These are phyloP conservation scores for Aureobasidium sp. DNA, from an alignment of 2,329 filamentous ascomycete species.

Conservation along the genomic window DNA sequence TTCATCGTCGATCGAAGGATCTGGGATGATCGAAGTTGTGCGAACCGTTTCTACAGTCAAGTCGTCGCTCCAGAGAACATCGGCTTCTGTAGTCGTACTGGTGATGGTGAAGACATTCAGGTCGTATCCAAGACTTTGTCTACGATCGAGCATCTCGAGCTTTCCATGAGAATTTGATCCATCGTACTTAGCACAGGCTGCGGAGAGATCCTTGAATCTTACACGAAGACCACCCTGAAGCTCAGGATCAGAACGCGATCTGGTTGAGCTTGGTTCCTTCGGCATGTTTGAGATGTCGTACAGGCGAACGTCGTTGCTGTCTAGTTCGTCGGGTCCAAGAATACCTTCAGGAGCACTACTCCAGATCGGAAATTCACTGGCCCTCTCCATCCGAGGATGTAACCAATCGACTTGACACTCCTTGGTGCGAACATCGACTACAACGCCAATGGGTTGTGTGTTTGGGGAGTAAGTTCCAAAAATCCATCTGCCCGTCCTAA, in stretches of 20 bases:
- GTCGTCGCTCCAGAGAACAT: constrained; percentile 52
- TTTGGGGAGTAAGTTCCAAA: constrained; percentile 44
- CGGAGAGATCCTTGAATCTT: constrained; percentile 44
- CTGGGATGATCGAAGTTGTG: constrained; percentile 39
- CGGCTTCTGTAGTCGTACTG: constrained; percentile 40
- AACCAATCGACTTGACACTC: constrained; percentile 45
- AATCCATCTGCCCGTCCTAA: constrained; percentile 45
- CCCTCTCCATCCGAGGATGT: constrained; percentile 17
- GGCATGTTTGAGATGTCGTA: constrained; percentile 31
- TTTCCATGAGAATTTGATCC: constrained; percentile 29
- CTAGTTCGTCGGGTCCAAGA: constrained; percentile 30
- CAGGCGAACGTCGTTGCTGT: constrained; percentile 32
- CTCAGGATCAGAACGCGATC: constrained; percentile 21
- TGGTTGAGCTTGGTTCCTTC: not conserved
- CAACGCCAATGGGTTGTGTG: constrained; percentile 39
- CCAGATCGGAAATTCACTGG: not conserved
- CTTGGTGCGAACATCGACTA: constrained; percentile 41
- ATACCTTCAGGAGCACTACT: constrained; percentile 13
- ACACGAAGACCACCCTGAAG: constrained; percentile 30
- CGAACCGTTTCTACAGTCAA: constrained; percentile 36
- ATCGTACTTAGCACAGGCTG: constrained; percentile 45
- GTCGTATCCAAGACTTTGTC: constrained; percentile 46
- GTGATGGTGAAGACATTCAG: constrained; percentile 48
- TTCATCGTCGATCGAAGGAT: constrained; percentile 44
- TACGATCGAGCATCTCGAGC: constrained; percentile 36